These are phyloP conservation scores for Microbotryomycetes sp. DNA, from an alignment of 1,284 basidiomycete genomes.

Conservation along the genomic window DNA sequence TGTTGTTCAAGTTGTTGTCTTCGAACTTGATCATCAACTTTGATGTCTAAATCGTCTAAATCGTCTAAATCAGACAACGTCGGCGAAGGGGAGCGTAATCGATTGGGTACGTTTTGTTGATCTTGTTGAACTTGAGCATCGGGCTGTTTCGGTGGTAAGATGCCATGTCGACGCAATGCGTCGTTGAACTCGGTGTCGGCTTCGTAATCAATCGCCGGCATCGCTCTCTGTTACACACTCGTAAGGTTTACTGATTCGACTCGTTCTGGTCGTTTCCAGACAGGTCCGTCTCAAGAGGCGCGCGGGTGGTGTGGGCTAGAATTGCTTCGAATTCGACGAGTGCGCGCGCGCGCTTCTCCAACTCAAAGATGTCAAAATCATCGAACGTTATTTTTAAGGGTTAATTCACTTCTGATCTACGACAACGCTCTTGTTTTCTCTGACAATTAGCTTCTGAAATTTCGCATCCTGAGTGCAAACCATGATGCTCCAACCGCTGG, in stretches of 20 bases:
- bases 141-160: conserved; percentile 54
- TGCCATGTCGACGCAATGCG: conserved; percentile 81
- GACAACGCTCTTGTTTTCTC: too few species aligned
- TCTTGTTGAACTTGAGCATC: conserved; percentile 35
- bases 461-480: too few species aligned
- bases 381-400: too few species aligned
- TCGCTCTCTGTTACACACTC: too few species aligned
- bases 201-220: conserved; percentile 25
- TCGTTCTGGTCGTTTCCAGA: too few species aligned
- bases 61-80: conserved; percentile 47
- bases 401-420: too few species aligned
- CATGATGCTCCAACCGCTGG: conserved; percentile 1
- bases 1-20: conserved; percentile 60
- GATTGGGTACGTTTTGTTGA: conserved; percentile 33
- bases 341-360: too few species aligned
- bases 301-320: too few species aligned
- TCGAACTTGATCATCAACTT: conserved; percentile 64
- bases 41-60: conserved; percentile 55
- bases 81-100: conserved; percentile 18
- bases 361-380: too few species aligned
- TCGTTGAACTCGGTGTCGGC: conserved; percentile 55
- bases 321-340: too few species aligned
- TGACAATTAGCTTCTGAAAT: too few species aligned
- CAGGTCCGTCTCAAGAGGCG: too few species aligned
- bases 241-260: neutral